Base-by-base conservation (phyloP, 768 basidiomycete species). In the Boletales sp. region DNA sequence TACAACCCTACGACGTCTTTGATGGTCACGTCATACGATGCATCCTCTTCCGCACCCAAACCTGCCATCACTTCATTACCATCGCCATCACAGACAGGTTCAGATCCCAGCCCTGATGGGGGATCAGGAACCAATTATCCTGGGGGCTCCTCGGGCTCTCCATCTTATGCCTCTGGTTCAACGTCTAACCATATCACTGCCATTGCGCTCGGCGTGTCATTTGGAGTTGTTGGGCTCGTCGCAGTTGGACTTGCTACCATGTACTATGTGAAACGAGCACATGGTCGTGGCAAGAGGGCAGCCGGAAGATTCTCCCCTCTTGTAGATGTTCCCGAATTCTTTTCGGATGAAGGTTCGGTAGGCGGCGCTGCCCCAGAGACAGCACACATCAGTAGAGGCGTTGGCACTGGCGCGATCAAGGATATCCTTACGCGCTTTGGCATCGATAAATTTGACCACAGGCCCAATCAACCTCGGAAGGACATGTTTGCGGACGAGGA, bases 401-500 rank as follows among this genome's bases (percentile, higher is more conserved):
- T 32, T 30, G 40, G 37, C 18, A 24, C 38, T 7, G 40, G 50
- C 6, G 36, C 47, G n/a, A 35, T 69, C 17, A 51, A 38, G 8
- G 56, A 47, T 30, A 27, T 63, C 40, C 52, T 69, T n/a, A 43
- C 57, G 43, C 47, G 43, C 19, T 43, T 69, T n/a, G 60, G 66
- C 30, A 39, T 67, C 49, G 47, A 35, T 19, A 64, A 47, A 44
- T 44, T 41, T 48, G 47, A 43, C 11, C 48, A 45, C 14, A 34
- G 7, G 9, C n/a, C 45, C 15, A 47, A 6, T 27, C 59, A 47
- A 9, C 67, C 65, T 47, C 74, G 87, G 29, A 74, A 77, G 29
- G 86, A 90, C 61, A 89, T 90, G 79, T 76, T 90, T 31, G 86
- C 81, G 4, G 87, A 91, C 47, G 88, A 90, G 65, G 88, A 90